Conservation (phyloP, 176 grass and related monocot genomes). For the Hordeum marinum region DNA sequence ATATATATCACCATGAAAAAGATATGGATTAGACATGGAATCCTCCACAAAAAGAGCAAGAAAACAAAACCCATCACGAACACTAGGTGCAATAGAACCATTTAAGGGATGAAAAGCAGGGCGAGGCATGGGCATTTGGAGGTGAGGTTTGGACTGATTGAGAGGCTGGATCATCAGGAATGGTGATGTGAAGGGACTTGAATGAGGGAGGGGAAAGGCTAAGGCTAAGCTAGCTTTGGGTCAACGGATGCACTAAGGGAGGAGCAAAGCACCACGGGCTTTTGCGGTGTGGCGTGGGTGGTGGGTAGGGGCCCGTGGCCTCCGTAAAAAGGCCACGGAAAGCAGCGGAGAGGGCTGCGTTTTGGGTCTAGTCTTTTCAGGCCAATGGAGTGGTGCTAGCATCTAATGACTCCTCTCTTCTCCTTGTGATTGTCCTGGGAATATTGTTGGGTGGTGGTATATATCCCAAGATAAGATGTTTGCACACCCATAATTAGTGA, state of each 20-base stretch:
- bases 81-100: conserved; percentile 13
- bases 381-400: not conserved
- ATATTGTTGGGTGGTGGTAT: conserved; percentile 28
- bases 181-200: conserved; percentile 12
- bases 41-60: conserved; percentile 9
- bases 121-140: not conserved
- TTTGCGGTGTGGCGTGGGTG: not conserved
- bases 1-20: not conserved
- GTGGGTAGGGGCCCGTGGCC: conserved; percentile 7
- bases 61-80: conserved; percentile 23
- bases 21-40: conserved; percentile 31
- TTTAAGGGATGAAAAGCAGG: conserved; percentile 35
- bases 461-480: conserved; percentile 33
- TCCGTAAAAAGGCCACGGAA: conserved; percentile 14
- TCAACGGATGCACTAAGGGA: conserved; percentile 30
- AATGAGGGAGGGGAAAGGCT: not conserved
- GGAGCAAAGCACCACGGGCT: not conserved
- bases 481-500: conserved; percentile 32
- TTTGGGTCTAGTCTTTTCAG: conserved; percentile 45
- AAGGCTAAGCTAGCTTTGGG: not conserved
- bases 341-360: conserved; percentile 37
- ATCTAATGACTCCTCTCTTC: not conserved
- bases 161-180: not conserved
- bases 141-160: not conserved
- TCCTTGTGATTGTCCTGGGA: conserved; percentile 28